Evolutionary conservation across 129 eudicot species (phyloP), one percentile per base, ranked within the genome.

Genomic region (Rutidosis leptorrhynchoides): DNA sequence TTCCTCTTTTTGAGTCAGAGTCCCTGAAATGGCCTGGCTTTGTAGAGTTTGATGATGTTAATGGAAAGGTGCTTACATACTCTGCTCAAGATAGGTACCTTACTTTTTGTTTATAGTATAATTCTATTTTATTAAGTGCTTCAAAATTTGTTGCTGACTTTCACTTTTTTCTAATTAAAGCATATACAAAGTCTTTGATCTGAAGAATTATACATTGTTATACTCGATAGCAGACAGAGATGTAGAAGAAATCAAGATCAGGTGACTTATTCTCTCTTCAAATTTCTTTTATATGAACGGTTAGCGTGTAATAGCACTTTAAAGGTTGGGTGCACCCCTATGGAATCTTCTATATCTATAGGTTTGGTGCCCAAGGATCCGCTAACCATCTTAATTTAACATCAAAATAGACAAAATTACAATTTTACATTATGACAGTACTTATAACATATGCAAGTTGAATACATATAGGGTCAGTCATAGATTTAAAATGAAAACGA

Each of bases 31-130:
- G 96, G 96, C 96, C 96, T 59, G 89, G 96, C 4, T 88, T 88
- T 88, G 96, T 88, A 46, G 96, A 88, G 73, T 88, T 84, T 80
- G 92, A 88, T 80, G 96, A 88, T 80, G 96, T 88, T 7, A 88
- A 88, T 53, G 91, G 92, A 29, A 88, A 88, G 73, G 96, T 88
- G 67, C 91, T 88, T 54, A 88, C 96, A 26, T 88, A 88, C 66
- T 88, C 96, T 60, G 92, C 91, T 20, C 89, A 84, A 21, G 96
- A 84, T 72, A 82, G 96, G 96, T 80, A 80, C 66, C 22, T 8
- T 68, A 43, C 25, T 5, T 24, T 42, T 54, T 21, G 5, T 17
- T 58, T 52, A 29, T 67, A 10, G n/a, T 64, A 16, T 16, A 11
- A 23, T 2, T 12, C 54, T 17, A 27, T 69, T 12, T 62, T 17